phyloP scores from a whole-genome alignment of 75 land plant genomes.

The Pinus albicaulis region DNA sequence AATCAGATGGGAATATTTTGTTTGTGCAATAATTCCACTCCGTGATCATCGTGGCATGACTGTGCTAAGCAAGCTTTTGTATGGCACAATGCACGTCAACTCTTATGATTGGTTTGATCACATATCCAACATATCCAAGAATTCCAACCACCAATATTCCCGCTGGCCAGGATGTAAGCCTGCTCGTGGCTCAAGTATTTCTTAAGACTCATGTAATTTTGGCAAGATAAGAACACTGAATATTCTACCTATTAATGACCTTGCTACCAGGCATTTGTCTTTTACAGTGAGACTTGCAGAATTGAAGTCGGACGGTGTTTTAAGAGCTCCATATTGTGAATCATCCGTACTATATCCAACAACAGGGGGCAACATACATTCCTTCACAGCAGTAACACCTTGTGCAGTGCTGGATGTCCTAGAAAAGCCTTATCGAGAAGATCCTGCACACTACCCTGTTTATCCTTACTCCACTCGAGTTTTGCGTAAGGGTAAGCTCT shows the following conservation, averaged over 20 bases:
- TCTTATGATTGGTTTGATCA: slow-evolving; percentile 93
- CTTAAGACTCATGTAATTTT: no score
- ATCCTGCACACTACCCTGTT: slow-evolving; percentile 82
- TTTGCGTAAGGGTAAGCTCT: no score
- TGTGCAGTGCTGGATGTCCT: slow-evolving; percentile 95
- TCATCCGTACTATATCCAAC: slow-evolving; percentile 77
- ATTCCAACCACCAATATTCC: slow-evolving; percentile 1
- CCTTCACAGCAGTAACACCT: slow-evolving; percentile 88
- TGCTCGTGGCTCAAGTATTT: not conserved
- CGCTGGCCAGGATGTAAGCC: slow-evolving; percentile 12
- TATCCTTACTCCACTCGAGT: slow-evolving; percentile 27
- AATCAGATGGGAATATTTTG: no score
- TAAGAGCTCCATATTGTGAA: slow-evolving; percentile 64
- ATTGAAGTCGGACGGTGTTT: slow-evolving; percentile 55
- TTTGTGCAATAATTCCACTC: no score
- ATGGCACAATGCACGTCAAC: slow-evolving; percentile 90
- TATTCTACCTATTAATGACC: no score
- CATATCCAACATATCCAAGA: not conserved
- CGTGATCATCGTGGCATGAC: slow-evolving; percentile 97
- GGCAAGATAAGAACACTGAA: no score
- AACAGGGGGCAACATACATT: slow-evolving; percentile 90
- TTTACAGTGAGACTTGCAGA: slow-evolving; percentile 84
- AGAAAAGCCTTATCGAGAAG: slow-evolving; percentile 76
- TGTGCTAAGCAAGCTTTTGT: slow-evolving; percentile 89
- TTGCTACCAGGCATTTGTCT: not conserved